A percentile compares a stretch with the other conserved stretches of the same genome.
Conservation (phyloP, 805 yeast species). For the Komagataella phaffii region DNA sequence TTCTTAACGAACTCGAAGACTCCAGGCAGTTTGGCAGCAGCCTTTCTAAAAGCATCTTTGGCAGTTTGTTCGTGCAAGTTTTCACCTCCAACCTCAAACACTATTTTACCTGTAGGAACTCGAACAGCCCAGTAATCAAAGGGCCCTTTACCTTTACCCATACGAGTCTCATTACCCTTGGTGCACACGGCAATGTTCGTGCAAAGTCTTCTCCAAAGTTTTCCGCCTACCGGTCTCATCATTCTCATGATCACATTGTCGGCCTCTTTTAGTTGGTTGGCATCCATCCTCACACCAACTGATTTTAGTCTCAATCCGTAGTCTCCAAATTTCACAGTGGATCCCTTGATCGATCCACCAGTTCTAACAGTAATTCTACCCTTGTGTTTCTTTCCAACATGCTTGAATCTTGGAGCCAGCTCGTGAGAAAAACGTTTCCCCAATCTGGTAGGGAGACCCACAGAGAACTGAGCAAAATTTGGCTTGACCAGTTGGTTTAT, state of each 20-base stretch:
- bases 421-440: constrained; percentile 44
- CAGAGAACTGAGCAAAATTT: neutral
- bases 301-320: constrained; percentile 80
- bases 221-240: constrained; percentile 67
- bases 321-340: constrained; percentile 65
- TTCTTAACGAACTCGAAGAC: constrained; percentile 69
- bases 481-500: neutral
- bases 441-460: neutral
- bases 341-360: constrained; percentile 89
- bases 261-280: constrained; percentile 83
- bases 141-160: constrained; percentile 99
- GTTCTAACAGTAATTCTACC: constrained; percentile 91
- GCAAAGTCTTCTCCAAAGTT: constrained; percentile 65
- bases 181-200: constrained; percentile 86
- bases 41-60: constrained; percentile 79
- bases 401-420: constrained; percentile 62
- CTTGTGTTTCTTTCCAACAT: constrained; percentile 68
- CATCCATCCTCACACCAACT: constrained; percentile 79
- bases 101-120: constrained; percentile 88
- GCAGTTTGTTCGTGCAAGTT: constrained; percentile 81
- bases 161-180: constrained; percentile 97
- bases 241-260: constrained; percentile 76
- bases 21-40: constrained; percentile 88
- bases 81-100: constrained; percentile 66
- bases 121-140: constrained; percentile 96